Evolutionary conservation across 2,329 filamentous ascomycete genomes (phyloP).

Genomic region (Sclerotiophoma versabilis): DNA sequence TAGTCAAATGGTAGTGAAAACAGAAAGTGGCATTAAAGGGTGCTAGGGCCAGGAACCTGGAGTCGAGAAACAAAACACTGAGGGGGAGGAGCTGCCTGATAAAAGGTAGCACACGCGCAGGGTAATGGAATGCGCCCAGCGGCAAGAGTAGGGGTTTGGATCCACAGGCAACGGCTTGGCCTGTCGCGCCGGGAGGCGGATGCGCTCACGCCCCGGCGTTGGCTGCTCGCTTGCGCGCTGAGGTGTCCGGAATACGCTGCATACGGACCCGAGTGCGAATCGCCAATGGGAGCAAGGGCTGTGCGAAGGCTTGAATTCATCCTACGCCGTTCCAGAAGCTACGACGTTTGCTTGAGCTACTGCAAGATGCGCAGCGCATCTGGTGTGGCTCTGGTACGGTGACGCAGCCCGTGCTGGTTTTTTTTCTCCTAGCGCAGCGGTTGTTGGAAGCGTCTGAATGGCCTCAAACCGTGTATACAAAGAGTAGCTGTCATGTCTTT

Average conservation of each 20-base stretch:
- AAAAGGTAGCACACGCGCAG: slow-evolving; percentile 28
- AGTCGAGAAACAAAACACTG: slow-evolving; percentile 1
- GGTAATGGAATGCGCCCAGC: slow-evolving; percentile 23
- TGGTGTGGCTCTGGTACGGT: slow-evolving; percentile 16
- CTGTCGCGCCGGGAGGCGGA: slow-evolving; percentile 32
- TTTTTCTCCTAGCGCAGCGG: slow-evolving; percentile 6
- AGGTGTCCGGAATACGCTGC: slow-evolving; percentile 21
- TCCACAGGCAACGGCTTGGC: slow-evolving; percentile 31
- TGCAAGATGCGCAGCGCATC: background rate
- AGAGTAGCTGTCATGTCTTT: too few relatives aligned
- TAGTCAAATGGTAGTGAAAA: background rate
- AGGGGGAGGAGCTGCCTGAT: slow-evolving; percentile 20
- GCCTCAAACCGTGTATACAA: background rate
- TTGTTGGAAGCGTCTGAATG: background rate
- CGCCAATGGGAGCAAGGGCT: slow-evolving; percentile 14
- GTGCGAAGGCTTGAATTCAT: slow-evolving; percentile 5
- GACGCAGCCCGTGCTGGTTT: slow-evolving; percentile 1
- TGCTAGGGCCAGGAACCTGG: slow-evolving; percentile 16
- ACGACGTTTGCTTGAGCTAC: background rate
- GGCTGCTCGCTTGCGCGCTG: slow-evolving; percentile 19
- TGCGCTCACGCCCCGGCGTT: slow-evolving; percentile 26
- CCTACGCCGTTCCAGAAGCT: slow-evolving; percentile 8
- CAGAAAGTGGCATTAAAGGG: slow-evolving; percentile 24
- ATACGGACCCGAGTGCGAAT: slow-evolving; percentile 22
- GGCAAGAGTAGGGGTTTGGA: slow-evolving; percentile 25